Evolutionary conservation across 1,284 basidiomycete species (phyloP).

Genomic region (Sanghuangporus weigelae): DNA sequence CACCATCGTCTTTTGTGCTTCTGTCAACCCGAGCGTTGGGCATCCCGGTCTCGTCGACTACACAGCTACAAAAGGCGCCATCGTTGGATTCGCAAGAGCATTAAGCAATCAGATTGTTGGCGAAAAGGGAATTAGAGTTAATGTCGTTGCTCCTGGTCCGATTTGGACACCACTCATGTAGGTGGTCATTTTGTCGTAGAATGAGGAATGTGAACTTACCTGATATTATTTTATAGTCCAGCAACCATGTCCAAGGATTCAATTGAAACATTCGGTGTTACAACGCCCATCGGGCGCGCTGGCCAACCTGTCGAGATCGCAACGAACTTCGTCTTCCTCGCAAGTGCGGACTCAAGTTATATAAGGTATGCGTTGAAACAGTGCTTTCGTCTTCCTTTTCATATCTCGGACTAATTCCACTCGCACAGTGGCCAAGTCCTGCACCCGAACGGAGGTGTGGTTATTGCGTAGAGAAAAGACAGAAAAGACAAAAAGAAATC

Average conservation of each 20-base stretch:
- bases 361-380: slow-evolving; percentile 31
- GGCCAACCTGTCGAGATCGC: slow-evolving; percentile 55
- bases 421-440: slow-evolving; percentile 31
- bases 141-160: slow-evolving; percentile 46
- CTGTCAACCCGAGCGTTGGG: slow-evolving; percentile 46
- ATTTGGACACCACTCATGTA: slow-evolving; percentile 50
- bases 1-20: slow-evolving; percentile 47
- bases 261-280: slow-evolving; percentile 39
- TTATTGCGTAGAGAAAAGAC: slow-evolving; percentile 26
- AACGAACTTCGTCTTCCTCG: slow-evolving; percentile 49
- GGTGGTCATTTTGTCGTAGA: slow-evolving; percentile 10
- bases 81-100: slow-evolving; percentile 40
- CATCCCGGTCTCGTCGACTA: slow-evolving; percentile 52
- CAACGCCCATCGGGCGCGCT: slow-evolving; percentile 42
- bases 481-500: neutral
- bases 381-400: neutral
- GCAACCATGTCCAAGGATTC: slow-evolving; percentile 45
- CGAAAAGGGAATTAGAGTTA: slow-evolving; percentile 46
- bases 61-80: slow-evolving; percentile 52
- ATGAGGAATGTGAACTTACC: too few relatives aligned
- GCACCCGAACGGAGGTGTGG: slow-evolving; percentile 34
- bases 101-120: slow-evolving; percentile 50
- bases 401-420: neutral
- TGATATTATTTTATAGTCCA: slow-evolving; percentile 22
- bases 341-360: slow-evolving; percentile 46